phyloP scores from a whole-genome alignment of 345 rosid species.

The Hypericum perforatum region DNA sequence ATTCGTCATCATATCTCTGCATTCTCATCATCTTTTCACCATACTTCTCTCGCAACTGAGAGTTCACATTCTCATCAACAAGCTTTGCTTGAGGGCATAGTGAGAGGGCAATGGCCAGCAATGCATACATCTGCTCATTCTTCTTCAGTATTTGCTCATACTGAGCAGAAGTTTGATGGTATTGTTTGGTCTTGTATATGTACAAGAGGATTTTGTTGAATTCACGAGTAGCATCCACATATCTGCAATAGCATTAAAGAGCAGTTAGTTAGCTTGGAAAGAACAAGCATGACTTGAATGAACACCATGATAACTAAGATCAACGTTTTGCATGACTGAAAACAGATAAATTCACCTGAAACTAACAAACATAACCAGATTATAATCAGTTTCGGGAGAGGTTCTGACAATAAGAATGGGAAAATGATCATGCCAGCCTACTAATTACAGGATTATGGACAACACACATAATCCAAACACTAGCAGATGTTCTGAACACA shows the following conservation, averaged over 20 bases:
- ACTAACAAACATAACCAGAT: not conserved
- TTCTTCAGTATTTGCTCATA: slow-evolving; percentile 93
- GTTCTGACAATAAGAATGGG: no score
- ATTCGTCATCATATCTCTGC: slow-evolving; percentile 91
- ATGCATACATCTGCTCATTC: slow-evolving; percentile 98
- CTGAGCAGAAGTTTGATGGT: slow-evolving; percentile 83
- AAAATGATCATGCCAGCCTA: no score
- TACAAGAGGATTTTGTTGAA: slow-evolving; percentile 89
- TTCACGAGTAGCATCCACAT: slow-evolving; percentile 88
- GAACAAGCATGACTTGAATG: not conserved
- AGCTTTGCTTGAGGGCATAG: slow-evolving; percentile 91
- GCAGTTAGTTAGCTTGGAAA: slow-evolving; percentile 8
- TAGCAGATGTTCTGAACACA: no score
- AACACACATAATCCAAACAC: no score
- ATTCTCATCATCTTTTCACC: slow-evolving; percentile 95
- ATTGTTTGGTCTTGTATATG: slow-evolving; percentile 90
- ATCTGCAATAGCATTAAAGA: slow-evolving; percentile 30
- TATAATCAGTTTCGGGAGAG: no score
- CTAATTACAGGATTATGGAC: no score
- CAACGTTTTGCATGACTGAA: not conserved
- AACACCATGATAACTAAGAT: not conserved
- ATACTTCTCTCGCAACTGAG: slow-evolving; percentile 86
- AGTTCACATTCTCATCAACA: slow-evolving; percentile 80
- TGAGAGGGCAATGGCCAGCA: slow-evolving; percentile 71
- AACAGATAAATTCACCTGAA: not conserved